phyloP scores from a whole-genome alignment of 495 filamentous ascomycete genomes.

The Hypoxylon lienhwacheense region DNA sequence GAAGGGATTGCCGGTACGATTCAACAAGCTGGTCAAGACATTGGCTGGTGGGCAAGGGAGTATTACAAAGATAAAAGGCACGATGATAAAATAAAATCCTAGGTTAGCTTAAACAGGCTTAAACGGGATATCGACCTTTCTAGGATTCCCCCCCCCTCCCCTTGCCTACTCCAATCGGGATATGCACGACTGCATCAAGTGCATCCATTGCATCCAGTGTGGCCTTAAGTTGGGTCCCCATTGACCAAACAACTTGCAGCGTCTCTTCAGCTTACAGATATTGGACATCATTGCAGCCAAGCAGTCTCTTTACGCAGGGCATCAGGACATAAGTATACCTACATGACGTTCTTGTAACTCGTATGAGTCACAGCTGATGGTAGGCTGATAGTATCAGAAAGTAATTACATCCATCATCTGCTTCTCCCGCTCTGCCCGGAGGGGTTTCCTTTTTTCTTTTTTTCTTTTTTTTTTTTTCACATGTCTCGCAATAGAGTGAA shows the following conservation, averaged over 20 bases:
- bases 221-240: conserved; percentile 34
- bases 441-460: conserved; percentile 21
- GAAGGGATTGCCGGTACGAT: conserved; percentile 12
- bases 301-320: conserved; percentile 41
- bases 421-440: conserved; percentile 4
- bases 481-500: conserved; percentile 28
- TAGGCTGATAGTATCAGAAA: conserved; percentile 24
- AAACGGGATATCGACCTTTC: conserved; percentile 20
- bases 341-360: conserved; percentile 37
- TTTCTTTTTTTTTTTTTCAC: conserved; percentile 1
- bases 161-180: conserved; percentile 41
- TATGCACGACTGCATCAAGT: conserved; percentile 41
- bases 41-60: conserved; percentile 30
- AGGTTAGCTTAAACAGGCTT: too few species aligned
- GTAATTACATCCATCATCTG: too few species aligned
- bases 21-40: conserved; percentile 27
- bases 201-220: conserved; percentile 44
- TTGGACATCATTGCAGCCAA: conserved; percentile 55
- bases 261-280: conserved; percentile 42
- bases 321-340: conserved; percentile 43
- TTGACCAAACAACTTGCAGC: conserved; percentile 44
- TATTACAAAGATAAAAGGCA: conserved; percentile 14
- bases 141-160: background rate
- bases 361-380: conserved; percentile 42
- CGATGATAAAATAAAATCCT: conserved; percentile 23